A percentile compares a stretch with the other conserved stretches of the same genome.
These are phyloP conservation scores for Bruguiera sexangula DNA, from an alignment of 345 rosid species.

Conservation along the genomic window DNA sequence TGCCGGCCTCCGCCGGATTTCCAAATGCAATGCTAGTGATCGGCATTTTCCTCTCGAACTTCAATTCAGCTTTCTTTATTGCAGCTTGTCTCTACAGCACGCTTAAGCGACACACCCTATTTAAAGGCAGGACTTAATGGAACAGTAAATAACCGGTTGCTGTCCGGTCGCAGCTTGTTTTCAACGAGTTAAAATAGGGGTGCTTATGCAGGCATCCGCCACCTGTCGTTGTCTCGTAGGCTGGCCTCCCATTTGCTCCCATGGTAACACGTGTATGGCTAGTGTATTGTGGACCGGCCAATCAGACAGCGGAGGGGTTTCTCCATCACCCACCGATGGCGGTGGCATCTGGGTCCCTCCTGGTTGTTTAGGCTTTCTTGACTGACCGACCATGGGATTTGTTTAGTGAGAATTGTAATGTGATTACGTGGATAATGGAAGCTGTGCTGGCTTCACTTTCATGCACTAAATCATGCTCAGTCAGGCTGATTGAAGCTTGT, in stretches of 20 bases:
- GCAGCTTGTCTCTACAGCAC: background rate
- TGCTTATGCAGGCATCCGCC: conserved; percentile 11
- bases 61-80: conserved; percentile 3
- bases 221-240: conserved; percentile 23
- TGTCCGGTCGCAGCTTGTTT: conserved; percentile 9
- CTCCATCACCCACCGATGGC: conserved; percentile 24
- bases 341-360: conserved; percentile 17
- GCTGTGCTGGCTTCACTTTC: conserved; percentile 21
- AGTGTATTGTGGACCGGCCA: conserved; percentile 24
- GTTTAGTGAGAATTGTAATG: conserved; percentile 17
- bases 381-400: conserved; percentile 47
- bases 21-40: conserved; percentile 45
- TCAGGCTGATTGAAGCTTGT: conserved; percentile 4
- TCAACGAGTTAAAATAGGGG: conserved; percentile 9
- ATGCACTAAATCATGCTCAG: conserved; percentile 15
- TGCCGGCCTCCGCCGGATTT: conserved; percentile 35
- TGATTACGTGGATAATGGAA: conserved; percentile 28
- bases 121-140: conserved; percentile 26
- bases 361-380: conserved; percentile 26
- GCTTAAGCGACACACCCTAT: background rate
- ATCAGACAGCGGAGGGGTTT: conserved; percentile 17
- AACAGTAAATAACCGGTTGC: conserved; percentile 14
- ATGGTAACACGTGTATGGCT: conserved; percentile 33
- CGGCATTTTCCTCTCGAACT: conserved; percentile 34
- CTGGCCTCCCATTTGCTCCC: conserved; percentile 30